A percentile compares a stretch with the other conserved stretches of the same genome.
These are phyloP conservation scores for Allomyces macrogynus DNA, from an alignment of 192 early-diverging fungal species.

Conservation along the genomic window DNA sequence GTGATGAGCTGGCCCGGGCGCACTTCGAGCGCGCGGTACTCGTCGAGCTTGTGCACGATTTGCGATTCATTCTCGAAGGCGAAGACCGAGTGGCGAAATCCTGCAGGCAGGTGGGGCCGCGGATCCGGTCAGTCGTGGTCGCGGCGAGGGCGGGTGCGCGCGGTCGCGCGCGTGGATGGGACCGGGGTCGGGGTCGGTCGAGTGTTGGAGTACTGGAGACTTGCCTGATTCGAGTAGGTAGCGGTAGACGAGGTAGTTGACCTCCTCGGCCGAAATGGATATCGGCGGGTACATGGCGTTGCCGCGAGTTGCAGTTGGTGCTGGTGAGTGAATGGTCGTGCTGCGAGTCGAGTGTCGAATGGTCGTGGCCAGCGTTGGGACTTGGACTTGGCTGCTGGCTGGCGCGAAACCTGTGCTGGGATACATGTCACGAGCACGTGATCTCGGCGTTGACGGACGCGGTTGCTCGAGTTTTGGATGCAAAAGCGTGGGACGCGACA, in stretches of 20 bases:
- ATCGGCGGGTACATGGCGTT: conserved; percentile 12
- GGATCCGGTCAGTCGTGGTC: neutral
- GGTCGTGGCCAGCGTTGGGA: no score
- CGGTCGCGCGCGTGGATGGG: neutral
- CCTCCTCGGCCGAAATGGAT: conserved; percentile 62
- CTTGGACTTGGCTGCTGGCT: no score
- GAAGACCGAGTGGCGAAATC: conserved; percentile 69
- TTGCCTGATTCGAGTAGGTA: conserved; percentile 72
- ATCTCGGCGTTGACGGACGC: no score
- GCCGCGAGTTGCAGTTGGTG: no score
- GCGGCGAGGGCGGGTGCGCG: neutral
- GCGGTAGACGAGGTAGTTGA: conserved; percentile 71
- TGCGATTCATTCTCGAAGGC: conserved; percentile 70
- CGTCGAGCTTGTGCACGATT: conserved; percentile 27
- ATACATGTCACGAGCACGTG: no score
- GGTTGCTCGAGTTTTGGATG: no score
- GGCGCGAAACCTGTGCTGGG: no score
- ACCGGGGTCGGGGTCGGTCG: neutral
- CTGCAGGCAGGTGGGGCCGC: conserved; percentile 13
- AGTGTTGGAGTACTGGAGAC: conserved; percentile 1
- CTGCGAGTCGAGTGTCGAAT: no score
- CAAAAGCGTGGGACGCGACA: no score
- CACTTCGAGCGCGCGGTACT: conserved; percentile 38
- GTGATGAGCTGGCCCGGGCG: conserved; percentile 63
- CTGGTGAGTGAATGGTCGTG: no score